Evolutionary conservation across 495 filamentous ascomycete species (phyloP).

Genomic region (Talaromyces proteolyticus): DNA sequence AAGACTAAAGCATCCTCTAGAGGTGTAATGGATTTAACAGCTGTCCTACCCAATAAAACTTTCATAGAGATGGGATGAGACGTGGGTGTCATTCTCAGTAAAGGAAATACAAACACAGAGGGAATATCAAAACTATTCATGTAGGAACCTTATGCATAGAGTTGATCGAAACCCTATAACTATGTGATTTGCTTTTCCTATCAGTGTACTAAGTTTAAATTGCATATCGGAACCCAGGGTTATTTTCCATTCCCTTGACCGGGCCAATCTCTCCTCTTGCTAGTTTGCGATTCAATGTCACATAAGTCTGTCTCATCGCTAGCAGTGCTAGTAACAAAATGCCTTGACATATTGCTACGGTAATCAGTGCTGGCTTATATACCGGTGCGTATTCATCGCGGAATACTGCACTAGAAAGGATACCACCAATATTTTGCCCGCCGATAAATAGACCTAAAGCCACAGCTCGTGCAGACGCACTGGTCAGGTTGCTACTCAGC

Average conservation of each 20-base stretch:
- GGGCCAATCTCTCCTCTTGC: conserved; percentile 1
- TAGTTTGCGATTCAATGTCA: background rate
- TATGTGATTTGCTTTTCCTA: no score
- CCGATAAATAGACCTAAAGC: conserved; percentile 4
- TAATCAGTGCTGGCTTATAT: background rate
- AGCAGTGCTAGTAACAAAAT: background rate
- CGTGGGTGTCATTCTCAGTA: no score
- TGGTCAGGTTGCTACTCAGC: conserved; percentile 2
- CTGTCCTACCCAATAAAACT: no score
- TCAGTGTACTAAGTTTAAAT: no score
- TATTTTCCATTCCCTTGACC: background rate
- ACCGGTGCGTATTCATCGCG: background rate
- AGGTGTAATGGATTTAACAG: no score
- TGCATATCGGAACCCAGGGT: conserved; percentile 2
- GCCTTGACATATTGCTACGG: conserved; percentile 2
- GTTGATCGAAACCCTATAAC: no score
- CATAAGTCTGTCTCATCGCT: conserved; percentile 1
- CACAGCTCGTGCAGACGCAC: conserved; percentile 1
- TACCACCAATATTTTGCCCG: conserved; percentile 2
- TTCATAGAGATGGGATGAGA: no score
- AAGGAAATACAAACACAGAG: no score
- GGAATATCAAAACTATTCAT: no score
- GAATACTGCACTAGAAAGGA: conserved; percentile 3
- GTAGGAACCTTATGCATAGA: no score
- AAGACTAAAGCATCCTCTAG: no score